phyloP scores from a whole-genome alignment of 371 early-diverging fungal species.

The Homolaphlyctis polyrhiza region DNA sequence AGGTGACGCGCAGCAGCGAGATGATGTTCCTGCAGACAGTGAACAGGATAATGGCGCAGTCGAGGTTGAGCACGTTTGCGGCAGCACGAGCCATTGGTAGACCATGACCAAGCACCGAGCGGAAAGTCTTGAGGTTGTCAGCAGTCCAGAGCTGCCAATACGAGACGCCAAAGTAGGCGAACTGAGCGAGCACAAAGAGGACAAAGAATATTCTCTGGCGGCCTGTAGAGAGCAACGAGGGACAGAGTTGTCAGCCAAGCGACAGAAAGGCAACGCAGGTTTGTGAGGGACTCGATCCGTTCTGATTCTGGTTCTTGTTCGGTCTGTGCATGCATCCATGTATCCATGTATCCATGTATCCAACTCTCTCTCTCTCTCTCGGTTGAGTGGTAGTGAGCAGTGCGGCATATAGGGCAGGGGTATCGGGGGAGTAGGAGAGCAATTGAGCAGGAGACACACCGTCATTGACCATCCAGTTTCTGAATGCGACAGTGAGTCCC shows the following conservation, averaged over 20 bases:
- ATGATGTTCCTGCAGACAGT: constrained; percentile 78
- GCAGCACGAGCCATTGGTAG: constrained; percentile 50
- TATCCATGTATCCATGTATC: too few relatives aligned
- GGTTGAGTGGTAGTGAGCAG: too few relatives aligned
- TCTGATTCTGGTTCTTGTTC: not conserved
- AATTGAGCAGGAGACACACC: constrained; percentile 16
- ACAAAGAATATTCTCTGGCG: constrained; percentile 29
- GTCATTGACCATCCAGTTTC: constrained; percentile 37
- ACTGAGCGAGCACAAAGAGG: constrained; percentile 31
- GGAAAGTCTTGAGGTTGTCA: constrained; percentile 24
- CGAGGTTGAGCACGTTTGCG: constrained; percentile 56
- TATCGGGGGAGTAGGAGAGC: too few relatives aligned
- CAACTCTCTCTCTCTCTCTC: too few relatives aligned
- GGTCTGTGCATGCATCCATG: too few relatives aligned
- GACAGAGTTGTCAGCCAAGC: not conserved
- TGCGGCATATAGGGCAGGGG: too few relatives aligned
- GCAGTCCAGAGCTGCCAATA: constrained; percentile 32
- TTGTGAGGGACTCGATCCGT: not conserved
- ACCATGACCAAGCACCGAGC: constrained; percentile 34
- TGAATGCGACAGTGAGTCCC: constrained; percentile 13
- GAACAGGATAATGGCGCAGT: constrained; percentile 71
- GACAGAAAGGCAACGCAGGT: not conserved
- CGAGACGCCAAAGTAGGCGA: constrained; percentile 32
- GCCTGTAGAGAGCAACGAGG: constrained; percentile 23
- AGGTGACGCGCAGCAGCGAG: constrained; percentile 64